A percentile compares a stretch with the other conserved stretches of the same genome.
phyloP scores from a whole-genome alignment of 495 filamentous ascomycete species.

The Hypoxylon fragiforme region DNA sequence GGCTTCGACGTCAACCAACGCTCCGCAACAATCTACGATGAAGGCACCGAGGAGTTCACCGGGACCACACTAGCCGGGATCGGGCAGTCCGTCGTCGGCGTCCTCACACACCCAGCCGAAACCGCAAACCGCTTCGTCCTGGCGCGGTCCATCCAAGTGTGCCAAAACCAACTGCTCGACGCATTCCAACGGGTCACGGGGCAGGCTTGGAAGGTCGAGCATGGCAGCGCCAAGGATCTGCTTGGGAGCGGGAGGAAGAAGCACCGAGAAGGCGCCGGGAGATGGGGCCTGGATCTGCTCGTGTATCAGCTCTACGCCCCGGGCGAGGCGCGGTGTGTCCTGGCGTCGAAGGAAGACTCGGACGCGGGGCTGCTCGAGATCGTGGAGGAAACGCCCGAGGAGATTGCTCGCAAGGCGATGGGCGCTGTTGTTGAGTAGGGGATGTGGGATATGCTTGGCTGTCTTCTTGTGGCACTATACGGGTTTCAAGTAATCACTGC shows the following conservation, averaged over 20 bases:
- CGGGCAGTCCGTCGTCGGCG: slow-evolving; percentile 47
- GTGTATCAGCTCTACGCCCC: slow-evolving; percentile 34
- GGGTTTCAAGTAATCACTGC: no score
- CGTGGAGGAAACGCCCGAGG: slow-evolving; percentile 22
- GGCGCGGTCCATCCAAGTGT: slow-evolving; percentile 44
- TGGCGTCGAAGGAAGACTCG: slow-evolving; percentile 24
- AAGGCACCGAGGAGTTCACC: slow-evolving; percentile 47
- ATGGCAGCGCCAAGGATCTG: slow-evolving; percentile 38
- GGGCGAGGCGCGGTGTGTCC: slow-evolving; percentile 30
- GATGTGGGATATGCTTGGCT: neutral
- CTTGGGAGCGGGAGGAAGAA: slow-evolving; percentile 31
- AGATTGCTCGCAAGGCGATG: slow-evolving; percentile 14
- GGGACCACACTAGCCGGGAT: slow-evolving; percentile 48
- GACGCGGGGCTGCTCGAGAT: slow-evolving; percentile 30
- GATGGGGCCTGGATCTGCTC: slow-evolving; percentile 32
- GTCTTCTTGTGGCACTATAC: no score
- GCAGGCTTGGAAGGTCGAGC: slow-evolving; percentile 32
- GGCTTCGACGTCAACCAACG: slow-evolving; percentile 44
- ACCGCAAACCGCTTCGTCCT: slow-evolving; percentile 52
- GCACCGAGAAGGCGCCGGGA: slow-evolving; percentile 9
- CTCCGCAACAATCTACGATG: slow-evolving; percentile 48
- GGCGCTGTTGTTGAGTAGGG: neutral
- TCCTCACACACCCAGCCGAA: slow-evolving; percentile 45
- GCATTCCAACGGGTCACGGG: slow-evolving; percentile 44
- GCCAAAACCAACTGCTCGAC: slow-evolving; percentile 47